These are phyloP conservation scores for Rosa multiflora DNA, from an alignment of 306 rosid genomes.

Conservation along the genomic window DNA sequence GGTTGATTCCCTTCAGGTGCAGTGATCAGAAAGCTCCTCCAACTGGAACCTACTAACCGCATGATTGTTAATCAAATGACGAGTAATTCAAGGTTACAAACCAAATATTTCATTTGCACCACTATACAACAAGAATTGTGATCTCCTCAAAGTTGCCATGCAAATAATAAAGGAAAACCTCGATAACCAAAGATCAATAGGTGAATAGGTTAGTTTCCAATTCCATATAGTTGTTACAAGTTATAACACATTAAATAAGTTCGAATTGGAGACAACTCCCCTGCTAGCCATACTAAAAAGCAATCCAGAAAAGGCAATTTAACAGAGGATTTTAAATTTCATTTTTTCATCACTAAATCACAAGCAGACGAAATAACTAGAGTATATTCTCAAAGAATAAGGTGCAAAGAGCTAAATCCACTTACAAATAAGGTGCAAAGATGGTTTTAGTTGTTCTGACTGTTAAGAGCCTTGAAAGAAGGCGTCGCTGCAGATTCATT, in stretches of 20 bases:
- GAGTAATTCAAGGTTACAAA: too few relatives aligned
- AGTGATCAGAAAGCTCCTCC: not conserved
- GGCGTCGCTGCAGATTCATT: slow-evolving; percentile 30
- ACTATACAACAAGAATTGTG: not conserved
- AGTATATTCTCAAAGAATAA: not conserved
- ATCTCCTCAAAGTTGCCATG: not conserved
- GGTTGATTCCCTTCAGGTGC: not conserved
- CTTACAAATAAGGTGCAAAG: slow-evolving; percentile 8
- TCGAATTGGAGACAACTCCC: not conserved
- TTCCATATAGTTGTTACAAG: not conserved
- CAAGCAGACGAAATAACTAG: not conserved
- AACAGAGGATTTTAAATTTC: not conserved
- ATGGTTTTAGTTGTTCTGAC: slow-evolving; percentile 28
- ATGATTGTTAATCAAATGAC: not conserved
- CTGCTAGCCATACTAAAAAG: not conserved
- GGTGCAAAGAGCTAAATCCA: not conserved
- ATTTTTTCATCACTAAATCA: not conserved
- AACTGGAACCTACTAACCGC: not conserved
- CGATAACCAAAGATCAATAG: not conserved
- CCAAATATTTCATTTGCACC: not conserved
- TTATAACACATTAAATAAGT: not conserved
- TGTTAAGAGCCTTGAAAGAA: slow-evolving; percentile 28
- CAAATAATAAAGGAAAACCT: not conserved
- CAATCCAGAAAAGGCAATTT: not conserved
- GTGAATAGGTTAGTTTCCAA: not conserved